phyloP scores from a whole-genome alignment of 805 yeast species.

The Kodamaea neixiangensis region DNA sequence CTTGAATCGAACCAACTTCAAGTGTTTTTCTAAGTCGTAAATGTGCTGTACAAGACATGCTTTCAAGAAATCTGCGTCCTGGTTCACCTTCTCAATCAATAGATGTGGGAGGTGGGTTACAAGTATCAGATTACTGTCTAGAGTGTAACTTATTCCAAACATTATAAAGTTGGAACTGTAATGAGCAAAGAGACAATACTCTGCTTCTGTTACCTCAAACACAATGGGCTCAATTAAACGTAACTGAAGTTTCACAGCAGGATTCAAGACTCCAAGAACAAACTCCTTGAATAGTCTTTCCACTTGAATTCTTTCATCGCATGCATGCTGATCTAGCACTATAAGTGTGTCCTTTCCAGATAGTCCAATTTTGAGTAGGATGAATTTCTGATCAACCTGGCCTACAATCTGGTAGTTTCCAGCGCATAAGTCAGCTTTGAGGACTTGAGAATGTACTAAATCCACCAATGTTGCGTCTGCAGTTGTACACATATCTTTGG shows the following conservation, averaged over 20 bases:
- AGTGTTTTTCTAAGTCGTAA: slow-evolving; percentile 39
- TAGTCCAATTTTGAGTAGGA: slow-evolving; percentile 37
- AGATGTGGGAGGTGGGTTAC: slow-evolving; percentile 49
- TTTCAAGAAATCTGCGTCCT: slow-evolving; percentile 31
- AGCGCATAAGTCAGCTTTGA: background rate
- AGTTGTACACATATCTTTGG: background rate
- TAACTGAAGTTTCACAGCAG: slow-evolving; percentile 10
- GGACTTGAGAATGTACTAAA: background rate
- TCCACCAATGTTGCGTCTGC: background rate
- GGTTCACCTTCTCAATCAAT: slow-evolving; percentile 33
- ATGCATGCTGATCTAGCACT: slow-evolving; percentile 80
- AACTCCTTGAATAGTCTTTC: slow-evolving; percentile 50
- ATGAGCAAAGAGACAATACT: slow-evolving; percentile 23
- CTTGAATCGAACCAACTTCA: slow-evolving; percentile 20
- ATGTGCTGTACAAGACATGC: slow-evolving; percentile 45
- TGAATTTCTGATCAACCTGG: slow-evolving; percentile 67
- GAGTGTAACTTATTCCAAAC: slow-evolving; percentile 21
- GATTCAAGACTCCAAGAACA: slow-evolving; percentile 26
- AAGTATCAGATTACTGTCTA: slow-evolving; percentile 12
- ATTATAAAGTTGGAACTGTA: slow-evolving; percentile 15
- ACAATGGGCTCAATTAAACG: slow-evolving; percentile 11
- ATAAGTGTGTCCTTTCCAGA: slow-evolving; percentile 26
- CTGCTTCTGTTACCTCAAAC: slow-evolving; percentile 25
- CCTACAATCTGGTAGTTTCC: slow-evolving; percentile 37
- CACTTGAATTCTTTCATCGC: slow-evolving; percentile 70